A percentile compares a stretch with the other conserved stretches of the same genome.
Evolutionary conservation across 805 yeast genomes (phyloP).

Genomic region (Starmerella lactis-condensi): DNA sequence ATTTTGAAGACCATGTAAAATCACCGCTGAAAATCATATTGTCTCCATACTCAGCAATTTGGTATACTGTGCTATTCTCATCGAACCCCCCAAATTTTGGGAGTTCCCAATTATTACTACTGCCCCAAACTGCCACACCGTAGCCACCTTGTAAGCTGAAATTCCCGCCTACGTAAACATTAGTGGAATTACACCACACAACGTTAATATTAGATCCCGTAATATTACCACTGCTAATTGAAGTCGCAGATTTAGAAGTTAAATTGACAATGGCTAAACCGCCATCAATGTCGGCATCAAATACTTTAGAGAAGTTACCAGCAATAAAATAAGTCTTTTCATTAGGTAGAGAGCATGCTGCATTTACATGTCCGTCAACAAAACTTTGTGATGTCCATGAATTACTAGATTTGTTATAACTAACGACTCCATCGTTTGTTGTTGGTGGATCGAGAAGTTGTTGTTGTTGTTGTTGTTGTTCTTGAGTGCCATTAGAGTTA

Average conservation of each 20-base stretch:
- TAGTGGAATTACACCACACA: constrained; percentile 31
- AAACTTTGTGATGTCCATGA: no score
- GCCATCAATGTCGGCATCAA: constrained; percentile 2
- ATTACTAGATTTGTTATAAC: no score
- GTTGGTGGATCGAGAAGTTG: constrained; percentile 11
- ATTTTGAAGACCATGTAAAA: constrained; percentile 40
- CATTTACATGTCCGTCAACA: constrained; percentile 12
- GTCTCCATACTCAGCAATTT: constrained; percentile 33
- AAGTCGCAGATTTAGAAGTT: neutral
- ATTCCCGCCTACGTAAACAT: constrained; percentile 67
- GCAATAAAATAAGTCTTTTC: constrained; percentile 9
- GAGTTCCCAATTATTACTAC: constrained; percentile 26
- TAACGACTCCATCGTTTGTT: no score
- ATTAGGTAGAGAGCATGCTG: constrained; percentile 12
- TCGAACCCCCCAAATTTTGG: constrained; percentile 69
- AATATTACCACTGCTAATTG: constrained; percentile 1
- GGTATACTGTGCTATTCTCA: constrained; percentile 35
- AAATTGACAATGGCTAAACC: constrained; percentile 9
- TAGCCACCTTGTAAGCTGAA: constrained; percentile 35
- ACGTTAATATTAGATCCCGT: constrained; percentile 21
- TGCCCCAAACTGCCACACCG: constrained; percentile 51
- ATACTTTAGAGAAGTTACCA: constrained; percentile 12
- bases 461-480: no score
- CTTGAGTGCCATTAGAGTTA: no score
- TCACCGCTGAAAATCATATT: constrained; percentile 63